Evolutionary conservation across 306 rosid genomes (phyloP), one percentile per base, ranked within the genome.

Genomic region (Rosa chinensis): DNA sequence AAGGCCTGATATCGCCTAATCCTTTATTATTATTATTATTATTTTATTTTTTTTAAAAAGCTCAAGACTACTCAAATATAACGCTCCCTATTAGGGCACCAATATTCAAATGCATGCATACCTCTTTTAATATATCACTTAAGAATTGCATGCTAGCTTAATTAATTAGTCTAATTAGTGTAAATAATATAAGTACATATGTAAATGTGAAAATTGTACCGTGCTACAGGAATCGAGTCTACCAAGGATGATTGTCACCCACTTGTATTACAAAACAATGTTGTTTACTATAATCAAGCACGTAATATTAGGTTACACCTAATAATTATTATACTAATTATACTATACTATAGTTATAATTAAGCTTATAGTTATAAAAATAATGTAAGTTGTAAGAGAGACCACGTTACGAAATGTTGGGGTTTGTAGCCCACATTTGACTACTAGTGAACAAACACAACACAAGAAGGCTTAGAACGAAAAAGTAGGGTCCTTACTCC

Each of bases 201-300:
- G 83, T 56, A 32, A 70, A 39, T 62, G 74, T 42, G 83, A 58
- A 32, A 70, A 53, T 4, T 3, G 81, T 63, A 70, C 70, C 75
- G 62, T 37, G n/a, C 11, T 39, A 76, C 62, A 70, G 49, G 42
- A 21, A 49, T 10, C 11, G 70, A 42, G 42, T 80, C 25, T 55
- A 55, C 28, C 61, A 23, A 59, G 67, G 73, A 48, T 55, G 67
- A 20, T 77, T 16, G 47, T 25, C 68, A 50, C 81, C 59, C 64
- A 21, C 66, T 73, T 37, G 70, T 28, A 72, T 40, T 13, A 25
- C 77, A 50, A 0, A 28, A 55, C 42, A 66, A 45, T 56, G 39
- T 83, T 62, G 48, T 73, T 79, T 85, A 72, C 89, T 55, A 56
- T 35, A 28, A 83, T 74, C 81, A 70, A 83, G 56, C 79, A 49